phyloP scores from a whole-genome alignment of 2,329 filamentous ascomycete genomes.

The Thelonectria olida region DNA sequence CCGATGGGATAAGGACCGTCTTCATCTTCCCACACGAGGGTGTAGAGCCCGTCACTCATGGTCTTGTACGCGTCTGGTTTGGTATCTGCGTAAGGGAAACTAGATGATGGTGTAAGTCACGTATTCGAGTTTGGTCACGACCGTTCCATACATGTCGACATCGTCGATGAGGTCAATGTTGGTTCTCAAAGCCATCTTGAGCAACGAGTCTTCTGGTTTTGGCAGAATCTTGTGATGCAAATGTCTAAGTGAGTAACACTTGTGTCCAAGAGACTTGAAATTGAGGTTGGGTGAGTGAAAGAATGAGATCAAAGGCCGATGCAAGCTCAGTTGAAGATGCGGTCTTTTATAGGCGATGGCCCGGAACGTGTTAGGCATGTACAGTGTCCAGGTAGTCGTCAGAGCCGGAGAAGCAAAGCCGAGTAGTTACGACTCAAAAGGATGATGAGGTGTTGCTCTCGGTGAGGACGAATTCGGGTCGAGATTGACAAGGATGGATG shows the following conservation, averaged over 20 bases:
- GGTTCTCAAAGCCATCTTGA: constrained; percentile 35
- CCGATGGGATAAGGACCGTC: constrained; percentile 73
- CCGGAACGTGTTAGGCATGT: not conserved
- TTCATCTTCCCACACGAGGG: constrained; percentile 69
- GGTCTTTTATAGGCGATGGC: constrained; percentile 3
- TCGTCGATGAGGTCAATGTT: constrained; percentile 38
- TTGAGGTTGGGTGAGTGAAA: not conserved
- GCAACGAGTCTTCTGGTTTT: not conserved
- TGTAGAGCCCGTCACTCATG: constrained; percentile 70
- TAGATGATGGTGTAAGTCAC: constrained; percentile 45
- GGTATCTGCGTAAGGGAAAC: constrained; percentile 80
- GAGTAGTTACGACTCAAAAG: not conserved
- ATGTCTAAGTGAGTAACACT: not conserved
- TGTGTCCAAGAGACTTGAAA: not conserved
- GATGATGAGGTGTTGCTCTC: not conserved
- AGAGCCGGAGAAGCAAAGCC: not conserved
- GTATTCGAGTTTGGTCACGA: not conserved
- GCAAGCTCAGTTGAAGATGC: not conserved
- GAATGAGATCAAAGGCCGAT: not conserved
- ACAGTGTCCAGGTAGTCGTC: not conserved
- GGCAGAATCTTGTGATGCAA: no score
- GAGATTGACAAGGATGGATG: not conserved
- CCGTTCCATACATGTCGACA: constrained; percentile 35
- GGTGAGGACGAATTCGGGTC: constrained; percentile 22
- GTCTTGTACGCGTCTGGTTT: constrained; percentile 65